Percentiles rank a stretch among this genome's conserved stretches.
Evolutionary conservation across 345 rosid species (phyloP).

Genomic region (Geranium rotundifolium): DNA sequence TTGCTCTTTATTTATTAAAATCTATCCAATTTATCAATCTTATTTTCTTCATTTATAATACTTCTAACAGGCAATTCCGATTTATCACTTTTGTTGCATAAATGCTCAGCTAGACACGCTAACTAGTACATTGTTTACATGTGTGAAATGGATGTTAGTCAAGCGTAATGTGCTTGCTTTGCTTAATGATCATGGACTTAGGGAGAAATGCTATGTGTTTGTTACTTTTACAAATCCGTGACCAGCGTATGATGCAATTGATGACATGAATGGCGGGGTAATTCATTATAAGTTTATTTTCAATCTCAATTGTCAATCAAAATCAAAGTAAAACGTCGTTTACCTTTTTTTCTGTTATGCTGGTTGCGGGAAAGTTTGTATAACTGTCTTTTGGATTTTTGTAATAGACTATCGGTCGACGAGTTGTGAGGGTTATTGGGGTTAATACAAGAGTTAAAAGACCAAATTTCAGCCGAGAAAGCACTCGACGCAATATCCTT

Average conservation of each 20-base stretch:
- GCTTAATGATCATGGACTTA: constrained; percentile 50
- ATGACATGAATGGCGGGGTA: constrained; percentile 89
- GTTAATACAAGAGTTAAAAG: constrained; percentile 64
- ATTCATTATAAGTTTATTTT: not conserved
- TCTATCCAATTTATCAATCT: no score
- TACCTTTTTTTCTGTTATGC: not conserved
- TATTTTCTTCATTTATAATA: no score
- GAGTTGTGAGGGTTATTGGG: constrained; percentile 67
- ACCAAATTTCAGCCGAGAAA: constrained; percentile 29
- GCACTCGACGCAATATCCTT: constrained; percentile 21
- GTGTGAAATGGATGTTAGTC: not conserved
- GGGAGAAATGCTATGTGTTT: constrained; percentile 80
- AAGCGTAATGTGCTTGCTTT: constrained; percentile 2
- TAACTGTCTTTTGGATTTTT: constrained; percentile 13
- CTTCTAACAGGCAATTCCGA: no score
- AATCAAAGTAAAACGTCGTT: no score
- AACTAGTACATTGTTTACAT: no score
- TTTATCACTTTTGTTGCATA: no score
- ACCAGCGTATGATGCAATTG: constrained; percentile 71
- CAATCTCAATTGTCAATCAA: no score
- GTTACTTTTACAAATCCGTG: constrained; percentile 72
- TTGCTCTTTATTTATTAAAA: no score
- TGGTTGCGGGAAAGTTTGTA: not conserved
- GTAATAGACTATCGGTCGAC: constrained; percentile 58
- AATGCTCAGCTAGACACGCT: no score